phyloP scores from a whole-genome alignment of 352 stramenopile species.

The Aphanomyces stellatus region DNA sequence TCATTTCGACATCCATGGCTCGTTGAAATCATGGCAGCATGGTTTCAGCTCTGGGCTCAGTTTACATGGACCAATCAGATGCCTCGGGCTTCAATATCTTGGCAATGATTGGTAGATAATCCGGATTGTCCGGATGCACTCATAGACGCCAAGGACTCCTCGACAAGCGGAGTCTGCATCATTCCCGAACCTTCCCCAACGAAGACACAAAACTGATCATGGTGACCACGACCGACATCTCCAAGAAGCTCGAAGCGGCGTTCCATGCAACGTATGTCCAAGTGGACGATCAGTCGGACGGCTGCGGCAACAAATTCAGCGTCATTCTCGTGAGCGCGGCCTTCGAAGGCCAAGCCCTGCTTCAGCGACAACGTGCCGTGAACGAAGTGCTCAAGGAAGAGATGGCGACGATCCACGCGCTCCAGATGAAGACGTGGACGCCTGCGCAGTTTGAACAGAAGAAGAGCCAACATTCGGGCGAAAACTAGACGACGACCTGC shows the following conservation, averaged over 20 bases:
- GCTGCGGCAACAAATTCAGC: slow-evolving; percentile 77
- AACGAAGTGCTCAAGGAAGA: slow-evolving; percentile 77
- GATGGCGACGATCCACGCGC: slow-evolving; percentile 75
- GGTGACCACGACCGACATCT: slow-evolving; percentile 14
- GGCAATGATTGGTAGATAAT: background rate
- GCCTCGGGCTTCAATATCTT: too few species aligned
- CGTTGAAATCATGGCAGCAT: too few species aligned
- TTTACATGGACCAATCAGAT: too few species aligned
- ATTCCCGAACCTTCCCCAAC: slow-evolving; percentile 1
- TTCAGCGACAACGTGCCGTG: slow-evolving; percentile 67
- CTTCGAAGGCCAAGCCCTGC: slow-evolving; percentile 69
- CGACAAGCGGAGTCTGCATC: background rate
- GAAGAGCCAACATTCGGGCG: slow-evolving; percentile 32
- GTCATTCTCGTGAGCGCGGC: slow-evolving; percentile 69
- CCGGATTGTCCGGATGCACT: background rate
- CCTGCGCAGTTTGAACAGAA: slow-evolving; percentile 73
- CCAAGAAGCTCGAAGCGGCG: slow-evolving; percentile 1
- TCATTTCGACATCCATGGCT: too few species aligned
- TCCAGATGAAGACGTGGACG: slow-evolving; percentile 84
- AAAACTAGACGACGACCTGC: slow-evolving; percentile 2
- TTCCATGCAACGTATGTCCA: slow-evolving; percentile 36
- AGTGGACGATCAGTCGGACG: slow-evolving; percentile 69
- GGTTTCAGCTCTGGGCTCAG: too few species aligned
- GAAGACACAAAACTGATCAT: background rate
- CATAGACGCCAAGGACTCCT: background rate